Percentiles rank a stretch among this genome's conserved stretches.
Evolutionary conservation across 1,139 yeast species (phyloP).

Genomic region (Torulaspora globosa): DNA sequence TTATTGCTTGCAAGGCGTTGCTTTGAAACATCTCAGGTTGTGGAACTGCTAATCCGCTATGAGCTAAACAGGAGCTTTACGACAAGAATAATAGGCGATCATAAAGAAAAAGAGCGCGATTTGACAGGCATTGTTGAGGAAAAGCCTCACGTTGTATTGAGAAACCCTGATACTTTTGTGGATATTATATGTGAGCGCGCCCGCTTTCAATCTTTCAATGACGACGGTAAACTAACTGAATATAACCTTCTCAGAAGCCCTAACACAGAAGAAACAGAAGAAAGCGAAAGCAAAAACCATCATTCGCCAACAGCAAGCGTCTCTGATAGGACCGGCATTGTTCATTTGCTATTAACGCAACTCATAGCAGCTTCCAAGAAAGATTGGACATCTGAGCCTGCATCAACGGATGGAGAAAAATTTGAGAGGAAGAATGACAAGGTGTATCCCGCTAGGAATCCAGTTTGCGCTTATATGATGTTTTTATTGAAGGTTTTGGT

Average conservation of each 20-base stretch:
- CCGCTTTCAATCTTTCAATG: constrained; percentile 48
- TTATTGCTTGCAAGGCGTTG: constrained; percentile 60
- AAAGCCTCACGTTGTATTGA: constrained; percentile 50
- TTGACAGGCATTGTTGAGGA: constrained; percentile 53
- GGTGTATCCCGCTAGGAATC: constrained; percentile 41
- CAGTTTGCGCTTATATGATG: constrained; percentile 59
- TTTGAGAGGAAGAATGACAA: constrained; percentile 34
- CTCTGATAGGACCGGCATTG: constrained; percentile 51
- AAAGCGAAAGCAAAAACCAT: constrained; percentile 34
- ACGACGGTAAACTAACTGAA: constrained; percentile 35
- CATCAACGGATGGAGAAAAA: constrained; percentile 26
- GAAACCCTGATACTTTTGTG: constrained; percentile 55
- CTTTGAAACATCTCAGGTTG: constrained; percentile 55
- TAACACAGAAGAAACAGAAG: constrained; percentile 39
- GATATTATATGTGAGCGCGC: constrained; percentile 51
- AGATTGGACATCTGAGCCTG: constrained; percentile 48
- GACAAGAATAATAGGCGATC: constrained; percentile 34
- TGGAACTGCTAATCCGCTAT: constrained; percentile 48
- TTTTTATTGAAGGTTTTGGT: constrained; percentile 64
- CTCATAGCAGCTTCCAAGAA: constrained; percentile 53
- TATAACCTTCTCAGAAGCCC: constrained; percentile 29
- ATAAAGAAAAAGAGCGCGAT: constrained; percentile 42
- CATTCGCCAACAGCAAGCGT: constrained; percentile 16
- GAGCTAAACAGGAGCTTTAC: constrained; percentile 45
- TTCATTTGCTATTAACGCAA: constrained; percentile 59